Conservation (phyloP, 257 asterid species). For the Striga asiatica region DNA sequence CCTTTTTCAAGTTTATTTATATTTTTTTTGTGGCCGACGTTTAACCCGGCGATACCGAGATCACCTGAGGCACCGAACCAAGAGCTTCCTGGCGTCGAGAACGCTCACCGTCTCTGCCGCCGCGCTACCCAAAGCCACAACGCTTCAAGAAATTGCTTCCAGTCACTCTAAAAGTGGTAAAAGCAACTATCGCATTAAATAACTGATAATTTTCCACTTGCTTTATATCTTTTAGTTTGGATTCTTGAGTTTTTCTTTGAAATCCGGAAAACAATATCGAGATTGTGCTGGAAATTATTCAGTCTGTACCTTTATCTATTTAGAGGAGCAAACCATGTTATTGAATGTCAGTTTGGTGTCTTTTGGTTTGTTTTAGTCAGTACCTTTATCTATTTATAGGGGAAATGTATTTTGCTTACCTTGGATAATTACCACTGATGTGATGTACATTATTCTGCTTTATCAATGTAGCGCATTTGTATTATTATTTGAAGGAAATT, state of each 20-base stretch:
- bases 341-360: no score
- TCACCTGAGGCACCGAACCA: no score
- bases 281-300: not conserved
- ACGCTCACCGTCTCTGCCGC: conserved; percentile 37
- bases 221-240: not conserved
- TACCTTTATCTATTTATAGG: not conserved
- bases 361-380: not conserved
- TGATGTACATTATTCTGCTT: no score
- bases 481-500: not conserved
- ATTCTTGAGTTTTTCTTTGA: conserved; percentile 4
- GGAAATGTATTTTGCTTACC: not conserved
- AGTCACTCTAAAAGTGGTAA: conserved; percentile 39
- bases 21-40: no score
- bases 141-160: conserved; percentile 61
- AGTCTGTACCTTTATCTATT: not conserved
- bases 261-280: not conserved
- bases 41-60: no score
- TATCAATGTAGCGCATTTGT: no score
- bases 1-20: no score
- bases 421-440: no score
- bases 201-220: not conserved
- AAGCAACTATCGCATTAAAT: not conserved
- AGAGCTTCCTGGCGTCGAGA: conserved; percentile 34
- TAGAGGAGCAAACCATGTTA: no score
- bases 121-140: conserved; percentile 24